Evolutionary conservation across 2,329 filamentous ascomycete genomes (phyloP).

Genomic region (Pyrenochaeta sp.): DNA sequence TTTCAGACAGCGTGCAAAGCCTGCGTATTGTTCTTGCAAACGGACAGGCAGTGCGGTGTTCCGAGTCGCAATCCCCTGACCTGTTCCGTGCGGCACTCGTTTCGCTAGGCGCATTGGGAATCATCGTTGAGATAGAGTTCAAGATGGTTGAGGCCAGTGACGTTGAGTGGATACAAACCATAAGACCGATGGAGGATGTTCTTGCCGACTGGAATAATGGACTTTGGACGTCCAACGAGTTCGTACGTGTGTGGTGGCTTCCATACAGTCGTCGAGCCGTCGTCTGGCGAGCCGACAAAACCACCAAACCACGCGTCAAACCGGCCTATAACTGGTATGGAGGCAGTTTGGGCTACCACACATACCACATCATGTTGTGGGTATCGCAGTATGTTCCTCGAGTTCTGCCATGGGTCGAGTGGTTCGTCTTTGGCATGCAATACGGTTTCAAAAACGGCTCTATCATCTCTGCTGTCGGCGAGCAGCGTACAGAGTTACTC

Average conservation of each 20-base stretch:
- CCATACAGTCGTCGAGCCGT: conserved; percentile 89
- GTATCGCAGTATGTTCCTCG: conserved; percentile 78
- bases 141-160: conserved; percentile 80
- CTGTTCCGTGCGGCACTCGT: conserved; percentile 89
- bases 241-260: conserved; percentile 96
- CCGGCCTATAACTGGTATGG: conserved; percentile 81
- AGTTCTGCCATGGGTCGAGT: conserved; percentile 87
- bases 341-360: conserved; percentile 79
- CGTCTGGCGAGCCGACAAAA: conserved; percentile 87
- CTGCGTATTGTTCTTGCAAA: conserved; percentile 84
- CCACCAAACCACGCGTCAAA: conserved; percentile 65
- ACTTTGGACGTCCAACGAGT: conserved; percentile 86
- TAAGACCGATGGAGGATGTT: conserved; percentile 73
- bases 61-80: conserved; percentile 70
- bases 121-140: conserved; percentile 89
- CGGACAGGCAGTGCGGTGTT: conserved; percentile 76
- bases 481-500: conserved; percentile 78
- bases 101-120: conserved; percentile 87
- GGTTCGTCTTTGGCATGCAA: conserved; percentile 97
- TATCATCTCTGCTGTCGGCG: conserved; percentile 77
- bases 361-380: conserved; percentile 91
- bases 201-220: conserved; percentile 73
- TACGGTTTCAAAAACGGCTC: conserved; percentile 83
- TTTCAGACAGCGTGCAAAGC: conserved; percentile 78
- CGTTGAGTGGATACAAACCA: conserved; percentile 84